A percentile compares a stretch with the other conserved stretches of the same genome.
Evolutionary conservation across 75 land plant genomes (phyloP).

Genomic region (Sequoia sempervirens): DNA sequence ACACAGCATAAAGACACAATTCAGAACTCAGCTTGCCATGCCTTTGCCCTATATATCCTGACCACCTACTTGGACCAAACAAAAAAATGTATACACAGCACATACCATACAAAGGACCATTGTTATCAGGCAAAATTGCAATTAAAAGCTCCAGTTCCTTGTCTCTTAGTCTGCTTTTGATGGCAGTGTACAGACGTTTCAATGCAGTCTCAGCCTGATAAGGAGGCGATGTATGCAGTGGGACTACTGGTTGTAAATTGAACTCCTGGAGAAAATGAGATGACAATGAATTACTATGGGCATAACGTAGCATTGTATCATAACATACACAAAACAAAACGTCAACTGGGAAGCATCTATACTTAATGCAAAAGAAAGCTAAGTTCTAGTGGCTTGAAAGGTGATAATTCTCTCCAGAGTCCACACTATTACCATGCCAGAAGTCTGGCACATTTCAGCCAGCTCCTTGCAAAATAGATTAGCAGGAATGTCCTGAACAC

Average conservation of each 20-base stretch:
- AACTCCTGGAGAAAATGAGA: conserved; percentile 47
- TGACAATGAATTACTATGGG: neutral
- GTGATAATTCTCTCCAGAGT: neutral
- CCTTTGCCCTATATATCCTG: neutral
- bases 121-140: conserved; percentile 83
- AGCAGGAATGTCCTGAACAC: conserved; percentile 71
- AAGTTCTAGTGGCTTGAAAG: neutral
- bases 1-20: conserved; percentile 4
- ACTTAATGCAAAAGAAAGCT: too few relatives aligned
- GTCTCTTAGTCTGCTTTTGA: conserved; percentile 41
- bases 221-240: conserved; percentile 48
- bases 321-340: neutral
- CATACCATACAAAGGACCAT: conserved; percentile 91
- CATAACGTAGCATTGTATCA: neutral
- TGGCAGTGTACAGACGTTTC: conserved; percentile 54
- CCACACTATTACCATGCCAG: conserved; percentile 76
- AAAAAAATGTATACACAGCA: neutral
- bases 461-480: conserved; percentile 72
- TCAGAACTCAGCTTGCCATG: neutral
- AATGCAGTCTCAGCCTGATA: conserved; percentile 70
- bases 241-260: conserved; percentile 52
- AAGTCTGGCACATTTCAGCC: conserved; percentile 81
- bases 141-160: conserved; percentile 81
- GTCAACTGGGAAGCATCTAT: neutral
- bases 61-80: neutral